Evolutionary conservation across 345 rosid species (phyloP), one percentile per base, ranked within the genome.

Genomic region (Citrus unshiu): DNA sequence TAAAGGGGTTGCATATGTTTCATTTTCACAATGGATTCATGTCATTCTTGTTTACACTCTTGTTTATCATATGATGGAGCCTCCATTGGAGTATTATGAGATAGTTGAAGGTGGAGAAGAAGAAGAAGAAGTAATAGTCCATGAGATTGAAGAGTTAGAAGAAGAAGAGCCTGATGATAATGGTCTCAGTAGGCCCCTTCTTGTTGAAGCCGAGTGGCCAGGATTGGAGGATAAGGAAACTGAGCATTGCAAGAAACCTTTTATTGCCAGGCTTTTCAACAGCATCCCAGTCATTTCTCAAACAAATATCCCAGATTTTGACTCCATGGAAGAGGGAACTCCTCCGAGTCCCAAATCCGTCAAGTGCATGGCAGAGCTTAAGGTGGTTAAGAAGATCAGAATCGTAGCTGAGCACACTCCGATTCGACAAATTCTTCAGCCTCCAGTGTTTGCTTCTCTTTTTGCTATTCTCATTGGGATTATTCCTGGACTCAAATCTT

Each of bases 21-120:
- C 88, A 1, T 84, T 84, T 69, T 58, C 89, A 1, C 91, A 86
- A 22, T 88, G 89, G 91, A 85, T 83, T 71, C 79, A 83, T 24
- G 84, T 85, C 12, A 70, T 86, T 84, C 87, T 88, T 40, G 84
- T 80, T 19, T 86, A 71, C 61, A 83, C 88, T 5, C 79, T 88
- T 19, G 86, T 88, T 70, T 88, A 83, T 54, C 88, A 86, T 32
- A 83, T 88, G 91, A 88, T 88, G 89, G 87, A 88, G 79, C 89
- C 88, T 0, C 78, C 88, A 9, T 24, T 78, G 67, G 81, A 83
- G 80, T 66, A 75, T 43, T 77, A 79, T 16, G 86, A 83, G 57
- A 66, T 75, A 30, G 80, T 75, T 0, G 83, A 84, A 69, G 80
- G 37, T n/a, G 70, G 56, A 25, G 77, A 35, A 46, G 76, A 32